phyloP scores from a whole-genome alignment of 495 filamentous ascomycete genomes.

The Hypoxylon perforatum region DNA sequence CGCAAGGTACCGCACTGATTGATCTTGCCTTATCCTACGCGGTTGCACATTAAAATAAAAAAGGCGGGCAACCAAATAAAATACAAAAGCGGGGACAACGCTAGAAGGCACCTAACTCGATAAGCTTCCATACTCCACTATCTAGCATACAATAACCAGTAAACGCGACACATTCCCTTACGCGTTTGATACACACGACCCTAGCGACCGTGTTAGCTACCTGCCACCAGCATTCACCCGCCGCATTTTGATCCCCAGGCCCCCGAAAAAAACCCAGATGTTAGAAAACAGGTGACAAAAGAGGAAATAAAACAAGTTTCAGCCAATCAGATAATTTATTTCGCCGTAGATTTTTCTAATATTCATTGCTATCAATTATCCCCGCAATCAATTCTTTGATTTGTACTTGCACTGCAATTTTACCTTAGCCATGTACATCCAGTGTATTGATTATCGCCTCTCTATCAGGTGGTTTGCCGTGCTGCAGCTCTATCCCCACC shows the following conservation, averaged over 20 bases:
- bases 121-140: constrained; percentile 28
- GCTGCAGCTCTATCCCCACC: constrained; percentile 12
- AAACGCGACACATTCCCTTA: constrained; percentile 32
- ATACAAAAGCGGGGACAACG: constrained; percentile 1
- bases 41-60: constrained; percentile 31
- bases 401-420: constrained; percentile 2
- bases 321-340: constrained; percentile 39
- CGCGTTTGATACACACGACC: constrained; percentile 34
- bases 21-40: constrained; percentile 39
- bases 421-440: neutral
- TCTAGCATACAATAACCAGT: constrained; percentile 15
- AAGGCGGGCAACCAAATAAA: neutral
- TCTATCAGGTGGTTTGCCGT: neutral
- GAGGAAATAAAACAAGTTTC: constrained; percentile 16
- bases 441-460: constrained; percentile 10
- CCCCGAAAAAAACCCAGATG: constrained; percentile 7
- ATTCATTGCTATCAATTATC: neutral
- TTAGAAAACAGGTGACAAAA: constrained; percentile 32
- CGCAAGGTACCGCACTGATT: constrained; percentile 54
- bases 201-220: constrained; percentile 5
- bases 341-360: constrained; percentile 11
- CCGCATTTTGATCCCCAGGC: neutral
- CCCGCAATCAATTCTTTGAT: constrained; percentile 5
- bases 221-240: constrained; percentile 1
- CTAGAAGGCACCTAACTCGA: constrained; percentile 15